Evolutionary conservation across 2,329 filamentous ascomycete genomes (phyloP), one percentile per base, ranked within the genome.

Genomic region (Cladosporium sp.): DNA sequence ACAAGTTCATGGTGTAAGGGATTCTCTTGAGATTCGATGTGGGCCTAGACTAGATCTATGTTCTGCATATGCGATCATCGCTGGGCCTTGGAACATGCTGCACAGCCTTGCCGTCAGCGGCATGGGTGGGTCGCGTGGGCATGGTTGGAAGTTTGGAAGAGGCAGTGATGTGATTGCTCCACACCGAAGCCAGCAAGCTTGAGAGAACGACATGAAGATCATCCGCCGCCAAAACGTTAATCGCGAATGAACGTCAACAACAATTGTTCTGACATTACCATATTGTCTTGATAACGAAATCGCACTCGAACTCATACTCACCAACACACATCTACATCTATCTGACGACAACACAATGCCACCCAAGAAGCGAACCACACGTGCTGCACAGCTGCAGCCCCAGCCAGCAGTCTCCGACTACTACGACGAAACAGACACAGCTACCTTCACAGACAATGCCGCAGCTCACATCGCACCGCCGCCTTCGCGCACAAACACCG

Each of bases 401-500:
- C 45, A 56, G 9, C 52, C 58, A 17, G 48, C 53, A 19, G 57
- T 64, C 52, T 83, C 78, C 63, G 82, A 77, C 76, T 83, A 50
- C 47, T 83, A 50, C 47, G 47, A 50, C 34, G 80, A 82, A 60
- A 79, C 76, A 17, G 78, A 81, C 66, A 72, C 55, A 70, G 73
- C 51, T 65, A 71, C 62, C 28, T 55, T 55, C 40, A 55, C 52
- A 45, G 52, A 55, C 52, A 55, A 66, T 72, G 28, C 60, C 60
- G 13, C 60, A 39, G 48, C 56, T 25, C 17, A 49, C n/a, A 64
- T 71, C 49, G 72, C 74, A 24, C 71, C 73, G 25, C 77, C 78
- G 40, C 77, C 78, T 55, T 71, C 76, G 35, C 86, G 89, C 63
- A 87, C 87, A 61, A 94, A 92, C 73, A 89, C 88, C 56, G 88